phyloP scores from a whole-genome alignment of 208 protist species.

The Trypanosoma boissoni region DNA sequence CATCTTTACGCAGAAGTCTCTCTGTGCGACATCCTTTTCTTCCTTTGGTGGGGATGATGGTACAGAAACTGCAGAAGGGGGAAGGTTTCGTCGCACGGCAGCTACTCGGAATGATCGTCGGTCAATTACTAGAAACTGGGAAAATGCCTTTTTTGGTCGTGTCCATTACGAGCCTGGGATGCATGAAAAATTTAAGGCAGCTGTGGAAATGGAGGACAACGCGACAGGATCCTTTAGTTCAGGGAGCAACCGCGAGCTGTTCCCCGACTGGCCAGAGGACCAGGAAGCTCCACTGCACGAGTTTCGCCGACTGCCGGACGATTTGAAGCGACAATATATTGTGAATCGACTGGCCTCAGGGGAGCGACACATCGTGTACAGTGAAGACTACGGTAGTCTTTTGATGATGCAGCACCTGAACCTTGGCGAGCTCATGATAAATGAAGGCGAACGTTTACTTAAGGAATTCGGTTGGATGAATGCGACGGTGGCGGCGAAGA shows the following conservation, averaged over 20 bases:
- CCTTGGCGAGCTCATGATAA: constrained; percentile 73
- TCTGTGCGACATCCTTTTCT: too few relatives aligned
- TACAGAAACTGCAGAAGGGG: background rate
- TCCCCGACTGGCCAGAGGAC: constrained; percentile 69
- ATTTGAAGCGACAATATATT: constrained; percentile 66
- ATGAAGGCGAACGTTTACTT: constrained; percentile 66
- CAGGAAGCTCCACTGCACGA: constrained; percentile 58
- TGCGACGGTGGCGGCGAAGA: constrained; percentile 44
- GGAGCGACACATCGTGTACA: constrained; percentile 73
- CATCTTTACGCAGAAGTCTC: too few relatives aligned
- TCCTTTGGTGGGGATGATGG: too few relatives aligned
- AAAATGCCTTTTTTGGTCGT: constrained; percentile 84
- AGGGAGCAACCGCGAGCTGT: constrained; percentile 36
- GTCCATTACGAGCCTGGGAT: constrained; percentile 82
- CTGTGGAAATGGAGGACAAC: constrained; percentile 49
- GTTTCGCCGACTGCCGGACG: constrained; percentile 45
- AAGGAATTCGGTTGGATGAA: constrained; percentile 74
- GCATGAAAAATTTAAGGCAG: constrained; percentile 62
- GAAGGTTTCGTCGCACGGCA: background rate
- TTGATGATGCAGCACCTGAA: constrained; percentile 88
- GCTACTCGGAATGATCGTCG: constrained; percentile 63
- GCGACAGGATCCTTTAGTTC: constrained; percentile 10
- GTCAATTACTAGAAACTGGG: constrained; percentile 58
- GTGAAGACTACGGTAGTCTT: constrained; percentile 72
- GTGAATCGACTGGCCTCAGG: constrained; percentile 69